These are phyloP conservation scores for Meyerozyma smithsonii DNA, from an alignment of 1,139 yeast species.

Conservation along the genomic window DNA sequence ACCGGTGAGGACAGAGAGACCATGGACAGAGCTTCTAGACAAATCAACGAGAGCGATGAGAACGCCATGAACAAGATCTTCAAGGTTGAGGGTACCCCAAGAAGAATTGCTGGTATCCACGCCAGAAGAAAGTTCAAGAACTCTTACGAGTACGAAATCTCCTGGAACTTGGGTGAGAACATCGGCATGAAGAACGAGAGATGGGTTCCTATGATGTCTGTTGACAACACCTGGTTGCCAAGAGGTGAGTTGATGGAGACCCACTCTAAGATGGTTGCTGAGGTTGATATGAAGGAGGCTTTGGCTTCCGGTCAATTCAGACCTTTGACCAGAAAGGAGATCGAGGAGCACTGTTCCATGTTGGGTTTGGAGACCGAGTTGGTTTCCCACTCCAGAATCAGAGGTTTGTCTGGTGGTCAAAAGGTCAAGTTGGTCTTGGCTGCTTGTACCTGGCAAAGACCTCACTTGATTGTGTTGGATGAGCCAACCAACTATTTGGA, in stretches of 20 bases:
- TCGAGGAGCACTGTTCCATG: conserved; percentile 97
- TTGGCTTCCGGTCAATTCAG: conserved; percentile 99
- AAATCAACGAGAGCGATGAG: conserved; percentile 94
- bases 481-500: conserved; percentile 99
- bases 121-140: conserved; percentile 99
- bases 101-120: conserved; percentile 94
- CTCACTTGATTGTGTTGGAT: conserved; percentile 98
- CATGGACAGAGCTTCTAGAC: conserved; percentile 99
- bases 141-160: conserved; percentile 99
- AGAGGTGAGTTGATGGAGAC: conserved; percentile 99
- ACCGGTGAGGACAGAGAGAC: conserved; percentile 99
- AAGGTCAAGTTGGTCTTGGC: conserved; percentile 99
- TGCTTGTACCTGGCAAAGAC: conserved; percentile 99
- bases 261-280: conserved; percentile 98
- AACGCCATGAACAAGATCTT: conserved; percentile 98
- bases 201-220: conserved; percentile 99
- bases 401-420: conserved; percentile 99
- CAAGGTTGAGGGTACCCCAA: conserved; percentile 97
- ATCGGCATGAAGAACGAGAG: conserved; percentile 98
- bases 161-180: conserved; percentile 96
- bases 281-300: conserved; percentile 99
- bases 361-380: conserved; percentile 98
- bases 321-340: conserved; percentile 99
- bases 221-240: conserved; percentile 99
- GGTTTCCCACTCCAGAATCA: conserved; percentile 98